These are phyloP conservation scores for Grosmannia serpens DNA, from an alignment of 2,329 filamentous ascomycete species.

Conservation along the genomic window DNA sequence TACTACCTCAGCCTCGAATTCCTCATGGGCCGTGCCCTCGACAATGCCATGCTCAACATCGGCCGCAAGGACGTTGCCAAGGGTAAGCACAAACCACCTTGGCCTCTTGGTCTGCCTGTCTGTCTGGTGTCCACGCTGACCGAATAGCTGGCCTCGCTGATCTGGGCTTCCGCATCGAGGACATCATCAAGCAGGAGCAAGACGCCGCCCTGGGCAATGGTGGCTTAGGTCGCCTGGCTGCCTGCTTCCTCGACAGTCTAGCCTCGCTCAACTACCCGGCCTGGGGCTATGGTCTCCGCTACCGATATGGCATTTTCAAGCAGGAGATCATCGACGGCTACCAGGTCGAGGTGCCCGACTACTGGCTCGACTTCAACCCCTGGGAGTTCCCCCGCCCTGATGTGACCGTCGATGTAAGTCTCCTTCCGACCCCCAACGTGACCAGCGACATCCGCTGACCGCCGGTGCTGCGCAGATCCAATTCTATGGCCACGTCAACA, in stretches of 20 bases:
- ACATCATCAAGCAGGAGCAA: conserved; percentile 88
- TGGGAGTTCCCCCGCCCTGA: conserved; percentile 98
- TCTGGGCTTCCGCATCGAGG: conserved; percentile 93
- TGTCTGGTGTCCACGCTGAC: background rate
- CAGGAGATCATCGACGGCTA: conserved; percentile 98
- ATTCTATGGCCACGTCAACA: conserved; percentile 82
- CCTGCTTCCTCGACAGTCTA: conserved; percentile 93
- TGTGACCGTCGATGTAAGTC: conserved; percentile 70
- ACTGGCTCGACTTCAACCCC: conserved; percentile 98
- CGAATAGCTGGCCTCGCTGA: conserved; percentile 65
- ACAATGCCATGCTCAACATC: conserved; percentile 98
- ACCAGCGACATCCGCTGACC: background rate
- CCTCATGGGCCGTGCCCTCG: conserved; percentile 87
- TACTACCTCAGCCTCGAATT: conserved; percentile 98
- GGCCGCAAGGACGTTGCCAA: conserved; percentile 75
- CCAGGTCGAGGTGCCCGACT: conserved; percentile 95
- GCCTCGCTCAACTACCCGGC: conserved; percentile 91
- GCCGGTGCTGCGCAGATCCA: conserved; percentile 47
- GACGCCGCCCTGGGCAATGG: conserved; percentile 95
- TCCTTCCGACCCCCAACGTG: background rate
- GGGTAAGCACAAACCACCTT: conserved; percentile 37
- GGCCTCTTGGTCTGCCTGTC: background rate
- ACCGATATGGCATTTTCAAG: conserved; percentile 97
- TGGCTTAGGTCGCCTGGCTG: conserved; percentile 84
- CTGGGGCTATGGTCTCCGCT: conserved; percentile 93